These are phyloP conservation scores for Heliophila coronopifolia DNA, from an alignment of 441 rosid genomes.

Conservation along the genomic window DNA sequence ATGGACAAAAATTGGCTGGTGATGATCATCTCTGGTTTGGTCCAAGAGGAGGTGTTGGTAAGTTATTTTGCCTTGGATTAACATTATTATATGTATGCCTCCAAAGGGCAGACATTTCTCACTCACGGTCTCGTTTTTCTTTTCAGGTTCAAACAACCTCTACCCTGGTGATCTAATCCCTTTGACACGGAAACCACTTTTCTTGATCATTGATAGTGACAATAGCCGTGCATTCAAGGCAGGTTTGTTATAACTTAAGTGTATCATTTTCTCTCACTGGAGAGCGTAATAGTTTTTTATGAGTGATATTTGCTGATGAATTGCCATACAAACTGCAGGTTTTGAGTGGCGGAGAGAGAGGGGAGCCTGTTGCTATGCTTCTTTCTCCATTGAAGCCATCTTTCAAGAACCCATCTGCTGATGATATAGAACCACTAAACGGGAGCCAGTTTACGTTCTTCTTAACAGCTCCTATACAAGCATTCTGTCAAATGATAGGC, in stretches of 20 bases:
- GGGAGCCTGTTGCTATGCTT: constrained; percentile 74
- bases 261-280: constrained; percentile 20
- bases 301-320: constrained; percentile 5
- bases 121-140: not conserved
- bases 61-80: constrained; percentile 22
- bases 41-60: constrained; percentile 66
- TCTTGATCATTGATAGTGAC: constrained; percentile 88
- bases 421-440: constrained; percentile 30
- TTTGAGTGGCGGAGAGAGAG: constrained; percentile 79
- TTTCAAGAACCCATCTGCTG: constrained; percentile 38
- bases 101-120: not conserved
- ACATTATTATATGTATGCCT: not conserved
- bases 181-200: constrained; percentile 81
- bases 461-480: constrained; percentile 79
- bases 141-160: constrained; percentile 59
- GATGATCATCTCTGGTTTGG: constrained; percentile 65
- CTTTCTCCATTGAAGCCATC: constrained; percentile 72
- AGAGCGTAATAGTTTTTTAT: constrained; percentile 14
- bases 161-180: constrained; percentile 94
- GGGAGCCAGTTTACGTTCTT: constrained; percentile 90
- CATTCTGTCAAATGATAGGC: constrained; percentile 76
- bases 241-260: constrained; percentile 86
- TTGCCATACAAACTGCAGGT: constrained; percentile 41
- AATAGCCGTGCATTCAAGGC: constrained; percentile 99
- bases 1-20: constrained; percentile 43